Conservation (phyloP, 2,329 filamentous ascomycete species). For the Aspergillus bombycis region DNA sequence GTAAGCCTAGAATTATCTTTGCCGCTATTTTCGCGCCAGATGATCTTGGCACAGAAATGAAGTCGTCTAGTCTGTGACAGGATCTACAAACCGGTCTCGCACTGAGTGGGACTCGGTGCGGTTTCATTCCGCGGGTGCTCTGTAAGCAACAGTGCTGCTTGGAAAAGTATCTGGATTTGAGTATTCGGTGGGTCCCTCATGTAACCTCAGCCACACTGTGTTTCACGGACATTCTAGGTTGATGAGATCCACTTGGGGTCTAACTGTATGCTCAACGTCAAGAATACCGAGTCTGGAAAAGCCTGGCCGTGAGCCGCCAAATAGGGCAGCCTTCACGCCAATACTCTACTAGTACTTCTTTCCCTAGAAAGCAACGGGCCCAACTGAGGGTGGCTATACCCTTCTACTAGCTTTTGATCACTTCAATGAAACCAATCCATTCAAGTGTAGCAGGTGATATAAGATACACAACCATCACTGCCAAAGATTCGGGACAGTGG, state of each 20-base stretch:
- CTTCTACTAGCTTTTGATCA: background rate
- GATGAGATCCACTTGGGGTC: background rate
- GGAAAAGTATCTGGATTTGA: background rate
- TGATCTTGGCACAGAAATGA: no score
- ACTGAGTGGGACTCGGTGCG: background rate
- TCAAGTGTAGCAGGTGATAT: background rate
- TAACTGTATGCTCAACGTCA: background rate
- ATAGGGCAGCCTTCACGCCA: background rate
- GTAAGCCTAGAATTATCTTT: no score
- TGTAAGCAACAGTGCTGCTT: background rate
- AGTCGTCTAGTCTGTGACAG: no score
- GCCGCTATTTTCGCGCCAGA: no score
- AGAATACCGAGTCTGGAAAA: slow-evolving; percentile 6
- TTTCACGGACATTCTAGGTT: background rate
- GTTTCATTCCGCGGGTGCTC: background rate
- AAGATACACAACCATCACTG: background rate
- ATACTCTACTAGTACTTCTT: background rate
- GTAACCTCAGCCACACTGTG: background rate
- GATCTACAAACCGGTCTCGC: no score
- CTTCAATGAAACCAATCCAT: background rate
- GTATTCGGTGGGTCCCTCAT: background rate
- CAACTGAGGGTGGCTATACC: background rate
- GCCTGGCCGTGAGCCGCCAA: background rate
- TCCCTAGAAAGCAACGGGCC: background rate
- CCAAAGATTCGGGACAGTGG: no score